Evolutionary conservation across 2,329 filamentous ascomycete genomes (phyloP).

Genomic region (Ophiocordyceps camponoti-rufipedis): DNA sequence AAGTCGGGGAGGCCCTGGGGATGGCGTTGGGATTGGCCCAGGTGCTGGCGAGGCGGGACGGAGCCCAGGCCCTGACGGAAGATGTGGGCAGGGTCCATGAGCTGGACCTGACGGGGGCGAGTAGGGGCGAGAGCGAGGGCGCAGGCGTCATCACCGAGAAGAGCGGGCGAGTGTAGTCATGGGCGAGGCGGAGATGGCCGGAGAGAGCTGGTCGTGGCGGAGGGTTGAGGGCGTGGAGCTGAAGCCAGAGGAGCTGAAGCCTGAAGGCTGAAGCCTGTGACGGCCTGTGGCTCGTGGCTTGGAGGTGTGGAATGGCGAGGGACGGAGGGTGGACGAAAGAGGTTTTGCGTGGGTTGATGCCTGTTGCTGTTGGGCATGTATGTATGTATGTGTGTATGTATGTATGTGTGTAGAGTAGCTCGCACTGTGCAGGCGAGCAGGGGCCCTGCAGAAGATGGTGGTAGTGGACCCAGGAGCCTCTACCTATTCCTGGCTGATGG

Average conservation of each 20-base stretch:
- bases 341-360: not conserved
- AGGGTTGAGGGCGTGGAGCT: too few species aligned
- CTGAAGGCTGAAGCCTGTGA: not conserved
- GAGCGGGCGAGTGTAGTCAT: too few species aligned
- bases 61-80: slow-evolving; percentile 38
- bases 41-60: slow-evolving; percentile 20
- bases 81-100: slow-evolving; percentile 41
- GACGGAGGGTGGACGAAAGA: not conserved
- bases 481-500: too few species aligned
- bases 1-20: slow-evolving; percentile 19
- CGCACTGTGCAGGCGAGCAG: too few species aligned
- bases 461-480: too few species aligned
- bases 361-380: not conserved
- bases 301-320: not conserved
- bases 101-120: not conserved
- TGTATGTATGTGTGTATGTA: not conserved
- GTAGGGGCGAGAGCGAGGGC: slow-evolving; percentile 1
- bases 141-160: not conserved
- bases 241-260: too few species aligned
- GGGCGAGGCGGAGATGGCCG: too few species aligned
- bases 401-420: not conserved
- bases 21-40: slow-evolving; percentile 13
- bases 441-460: too few species aligned
- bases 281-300: not conserved
- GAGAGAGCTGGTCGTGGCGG: too few species aligned